phyloP scores from a whole-genome alignment of 2,329 filamentous ascomycete species.

The Pseudogymnoascus sp. region DNA sequence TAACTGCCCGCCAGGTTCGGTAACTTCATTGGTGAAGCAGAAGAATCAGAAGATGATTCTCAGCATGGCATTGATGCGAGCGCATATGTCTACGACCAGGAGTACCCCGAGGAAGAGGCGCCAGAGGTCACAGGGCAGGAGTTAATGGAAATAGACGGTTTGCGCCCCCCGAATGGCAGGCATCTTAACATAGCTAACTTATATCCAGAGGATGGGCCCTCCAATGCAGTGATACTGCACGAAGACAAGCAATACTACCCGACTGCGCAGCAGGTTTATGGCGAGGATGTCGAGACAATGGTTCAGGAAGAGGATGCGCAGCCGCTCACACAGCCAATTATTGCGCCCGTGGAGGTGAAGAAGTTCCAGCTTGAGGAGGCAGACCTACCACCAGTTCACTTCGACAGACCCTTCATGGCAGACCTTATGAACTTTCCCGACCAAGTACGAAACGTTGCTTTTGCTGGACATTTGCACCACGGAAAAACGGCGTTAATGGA shows the following conservation, averaged over 20 bases:
- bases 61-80: conserved; percentile 66
- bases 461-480: conserved; percentile 91
- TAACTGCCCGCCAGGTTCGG: conserved; percentile 62
- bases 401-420: conserved; percentile 85
- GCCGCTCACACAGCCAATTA: conserved; percentile 83
- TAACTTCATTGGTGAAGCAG: conserved; percentile 94
- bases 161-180: conserved; percentile 19
- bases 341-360: conserved; percentile 87
- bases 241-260: conserved; percentile 99
- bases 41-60: conserved; percentile 80
- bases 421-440: conserved; percentile 95
- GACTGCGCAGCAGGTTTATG: conserved; percentile 93
- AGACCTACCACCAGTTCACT: conserved; percentile 81
- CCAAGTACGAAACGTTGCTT: conserved; percentile 84
- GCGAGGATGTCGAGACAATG: conserved; percentile 85
- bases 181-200: conserved; percentile 22
- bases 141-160: conserved; percentile 88
- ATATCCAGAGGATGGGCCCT: conserved; percentile 65
- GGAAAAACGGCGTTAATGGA: conserved; percentile 98
- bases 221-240: conserved; percentile 94
- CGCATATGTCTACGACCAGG: conserved; percentile 77
- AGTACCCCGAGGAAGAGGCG: conserved; percentile 54
- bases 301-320: conserved; percentile 98
- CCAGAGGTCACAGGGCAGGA: conserved; percentile 65
- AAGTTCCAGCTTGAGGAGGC: conserved; percentile 93